These are phyloP conservation scores for Lasiosphaeria hispida DNA, from an alignment of 495 filamentous ascomycete species.

Conservation along the genomic window DNA sequence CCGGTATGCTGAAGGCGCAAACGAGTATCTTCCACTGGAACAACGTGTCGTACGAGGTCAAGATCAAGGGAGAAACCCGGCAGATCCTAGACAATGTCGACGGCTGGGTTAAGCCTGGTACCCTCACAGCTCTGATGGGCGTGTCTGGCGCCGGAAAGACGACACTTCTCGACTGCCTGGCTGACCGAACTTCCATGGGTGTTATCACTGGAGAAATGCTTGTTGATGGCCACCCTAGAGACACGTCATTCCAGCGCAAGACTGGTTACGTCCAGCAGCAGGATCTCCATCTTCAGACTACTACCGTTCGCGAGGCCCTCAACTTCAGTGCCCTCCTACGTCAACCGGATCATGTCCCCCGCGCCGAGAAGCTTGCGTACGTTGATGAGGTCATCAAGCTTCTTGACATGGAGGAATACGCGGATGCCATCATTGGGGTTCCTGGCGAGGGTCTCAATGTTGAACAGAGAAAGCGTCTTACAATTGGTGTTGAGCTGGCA, in stretches of 20 bases:
- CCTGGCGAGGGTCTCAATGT: constrained; percentile 90
- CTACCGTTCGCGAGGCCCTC: constrained; percentile 83
- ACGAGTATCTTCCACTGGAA: constrained; percentile 80
- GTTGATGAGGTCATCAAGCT: constrained; percentile 90
- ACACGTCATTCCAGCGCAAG: constrained; percentile 85
- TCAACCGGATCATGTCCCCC: constrained; percentile 68
- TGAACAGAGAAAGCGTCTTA: constrained; percentile 84
- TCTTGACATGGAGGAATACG: constrained; percentile 82
- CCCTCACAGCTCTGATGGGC: constrained; percentile 85
- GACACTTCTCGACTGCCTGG: constrained; percentile 68
- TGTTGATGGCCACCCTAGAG: constrained; percentile 72
- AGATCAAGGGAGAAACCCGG: constrained; percentile 74
- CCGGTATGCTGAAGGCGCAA: constrained; percentile 51
- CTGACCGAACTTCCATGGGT: constrained; percentile 79
- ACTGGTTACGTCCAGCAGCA: constrained; percentile 96
- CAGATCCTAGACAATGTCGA: constrained; percentile 79
- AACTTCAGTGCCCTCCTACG: constrained; percentile 80
- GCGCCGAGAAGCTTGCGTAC: constrained; percentile 76
- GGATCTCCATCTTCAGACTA: constrained; percentile 83
- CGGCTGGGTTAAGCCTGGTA: constrained; percentile 90
- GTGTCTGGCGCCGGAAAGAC: constrained; percentile 73
- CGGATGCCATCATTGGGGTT: constrained; percentile 83
- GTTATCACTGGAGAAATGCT: constrained; percentile 83
- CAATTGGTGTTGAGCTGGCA: constrained; percentile 88
- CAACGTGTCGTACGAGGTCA: constrained; percentile 83